Percentiles rank a stretch among this genome's conserved stretches.
phyloP scores from a whole-genome alignment of 768 basidiomycete species.

The Russula virescens region DNA sequence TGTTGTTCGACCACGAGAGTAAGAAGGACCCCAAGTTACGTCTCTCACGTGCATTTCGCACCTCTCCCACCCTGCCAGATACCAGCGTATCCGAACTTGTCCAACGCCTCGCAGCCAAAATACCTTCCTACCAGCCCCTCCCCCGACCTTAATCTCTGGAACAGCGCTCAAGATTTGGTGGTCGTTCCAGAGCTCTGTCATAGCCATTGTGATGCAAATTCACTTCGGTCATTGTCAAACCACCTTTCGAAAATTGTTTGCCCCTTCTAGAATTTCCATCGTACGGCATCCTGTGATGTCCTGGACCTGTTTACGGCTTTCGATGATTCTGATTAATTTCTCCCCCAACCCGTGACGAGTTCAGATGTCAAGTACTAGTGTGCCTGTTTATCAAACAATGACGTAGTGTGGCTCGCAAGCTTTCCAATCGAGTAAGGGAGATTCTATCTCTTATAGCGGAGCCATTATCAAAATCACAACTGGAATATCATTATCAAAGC shows the following conservation, averaged over 20 bases:
- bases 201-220: not conserved
- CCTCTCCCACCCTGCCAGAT: too few relatives aligned
- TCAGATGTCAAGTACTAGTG: not conserved
- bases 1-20: too few relatives aligned
- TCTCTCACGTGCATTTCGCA: too few relatives aligned
- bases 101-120: too few relatives aligned
- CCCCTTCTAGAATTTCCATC: not conserved
- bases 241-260: not conserved
- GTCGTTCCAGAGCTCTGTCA: not conserved
- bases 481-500: not conserved
- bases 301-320: not conserved
- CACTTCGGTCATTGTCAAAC: not conserved
- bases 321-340: not conserved
- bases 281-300: not conserved
- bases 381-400: slow-evolving; percentile 15
- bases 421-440: not conserved
- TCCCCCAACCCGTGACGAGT: not conserved
- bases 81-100: too few relatives aligned
- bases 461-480: not conserved
- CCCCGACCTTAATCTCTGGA: not conserved
- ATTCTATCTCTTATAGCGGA: slow-evolving; percentile 1
- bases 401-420: slow-evolving; percentile 13
- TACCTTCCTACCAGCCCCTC: not conserved
- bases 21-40: too few relatives aligned
- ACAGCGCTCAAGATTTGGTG: not conserved